phyloP scores from a whole-genome alignment of 495 filamentous ascomycete genomes.

The Lichenothelia convexa region DNA sequence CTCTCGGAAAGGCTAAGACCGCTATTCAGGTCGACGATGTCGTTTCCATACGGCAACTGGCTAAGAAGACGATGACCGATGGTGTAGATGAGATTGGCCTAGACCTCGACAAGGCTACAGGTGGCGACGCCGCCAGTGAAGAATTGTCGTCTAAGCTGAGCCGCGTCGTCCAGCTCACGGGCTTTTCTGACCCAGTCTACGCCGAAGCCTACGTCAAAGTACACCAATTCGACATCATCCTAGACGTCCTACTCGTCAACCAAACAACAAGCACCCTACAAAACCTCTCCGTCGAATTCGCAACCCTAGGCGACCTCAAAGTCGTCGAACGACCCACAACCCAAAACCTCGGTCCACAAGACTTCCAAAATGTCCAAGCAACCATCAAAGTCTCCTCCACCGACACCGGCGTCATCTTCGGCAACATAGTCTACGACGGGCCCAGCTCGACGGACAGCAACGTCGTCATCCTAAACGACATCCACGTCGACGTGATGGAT shows the following conservation, averaged over 20 bases:
- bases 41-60: conserved; percentile 75
- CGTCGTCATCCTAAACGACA: conserved; percentile 95
- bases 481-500: conserved; percentile 99
- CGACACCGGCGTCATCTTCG: conserved; percentile 97
- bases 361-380: conserved; percentile 93
- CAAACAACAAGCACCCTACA: conserved; percentile 94
- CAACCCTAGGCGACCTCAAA: conserved; percentile 92
- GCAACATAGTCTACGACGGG: conserved; percentile 96
- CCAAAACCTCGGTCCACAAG: conserved; percentile 83
- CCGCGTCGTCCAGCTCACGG: conserved; percentile 90
- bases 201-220: conserved; percentile 97
- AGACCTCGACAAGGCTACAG: conserved; percentile 87
- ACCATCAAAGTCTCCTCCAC: conserved; percentile 99
- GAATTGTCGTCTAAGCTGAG: conserved; percentile 85
- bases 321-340: conserved; percentile 93
- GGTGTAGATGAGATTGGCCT: conserved; percentile 70
- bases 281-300: conserved; percentile 94
- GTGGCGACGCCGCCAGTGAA: conserved; percentile 68
- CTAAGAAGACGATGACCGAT: conserved; percentile 77
- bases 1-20: conserved; percentile 77
- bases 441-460: conserved; percentile 88
- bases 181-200: conserved; percentile 96
- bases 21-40: conserved; percentile 94
- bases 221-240: conserved; percentile 96
- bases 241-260: conserved; percentile 94